These are phyloP conservation scores for Blastocystis hominis DNA, from an alignment of 352 stramenopile species.

Conservation along the genomic window DNA sequence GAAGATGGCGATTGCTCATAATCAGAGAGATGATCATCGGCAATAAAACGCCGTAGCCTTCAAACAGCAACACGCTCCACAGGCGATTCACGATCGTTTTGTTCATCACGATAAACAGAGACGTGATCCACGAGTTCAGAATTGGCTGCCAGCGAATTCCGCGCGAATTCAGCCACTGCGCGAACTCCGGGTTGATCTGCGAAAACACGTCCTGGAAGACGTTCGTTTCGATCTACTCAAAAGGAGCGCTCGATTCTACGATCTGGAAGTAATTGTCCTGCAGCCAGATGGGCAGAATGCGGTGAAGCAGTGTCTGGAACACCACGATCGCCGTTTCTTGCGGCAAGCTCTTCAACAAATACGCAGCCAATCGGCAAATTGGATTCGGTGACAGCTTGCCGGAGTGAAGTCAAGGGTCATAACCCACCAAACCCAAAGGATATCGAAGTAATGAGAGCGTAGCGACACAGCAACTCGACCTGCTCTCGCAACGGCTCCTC, in stretches of 20 bases:
- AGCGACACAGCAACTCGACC: neutral
- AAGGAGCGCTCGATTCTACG: neutral
- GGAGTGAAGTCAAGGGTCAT: neutral
- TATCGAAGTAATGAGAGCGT: neutral
- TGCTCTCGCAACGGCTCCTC: neutral
- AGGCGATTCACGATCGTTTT: conserved; percentile 16
- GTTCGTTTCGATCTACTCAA: conserved; percentile 34
- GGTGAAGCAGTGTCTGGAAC: conserved; percentile 26
- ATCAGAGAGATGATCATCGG: conserved; percentile 19
- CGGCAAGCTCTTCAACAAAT: neutral
- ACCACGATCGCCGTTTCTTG: conserved; percentile 1
- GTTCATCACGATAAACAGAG: neutral
- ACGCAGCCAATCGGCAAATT: neutral
- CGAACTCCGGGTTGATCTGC: neutral
- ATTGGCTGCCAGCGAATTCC: neutral
- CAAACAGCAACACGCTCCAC: conserved; percentile 49
- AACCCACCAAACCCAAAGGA: neutral
- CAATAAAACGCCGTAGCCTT: conserved; percentile 21
- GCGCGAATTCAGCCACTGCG: neutral
- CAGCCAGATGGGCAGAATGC: conserved; percentile 29
- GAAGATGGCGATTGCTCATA: conserved; percentile 7
- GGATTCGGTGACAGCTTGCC: neutral
- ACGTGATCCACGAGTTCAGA: neutral
- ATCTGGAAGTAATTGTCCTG: conserved; percentile 16
- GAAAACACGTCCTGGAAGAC: conserved; percentile 1